Base-by-base conservation (phyloP, 768 basidiomycete genomes). In the Chalciporus chontae region DNA sequence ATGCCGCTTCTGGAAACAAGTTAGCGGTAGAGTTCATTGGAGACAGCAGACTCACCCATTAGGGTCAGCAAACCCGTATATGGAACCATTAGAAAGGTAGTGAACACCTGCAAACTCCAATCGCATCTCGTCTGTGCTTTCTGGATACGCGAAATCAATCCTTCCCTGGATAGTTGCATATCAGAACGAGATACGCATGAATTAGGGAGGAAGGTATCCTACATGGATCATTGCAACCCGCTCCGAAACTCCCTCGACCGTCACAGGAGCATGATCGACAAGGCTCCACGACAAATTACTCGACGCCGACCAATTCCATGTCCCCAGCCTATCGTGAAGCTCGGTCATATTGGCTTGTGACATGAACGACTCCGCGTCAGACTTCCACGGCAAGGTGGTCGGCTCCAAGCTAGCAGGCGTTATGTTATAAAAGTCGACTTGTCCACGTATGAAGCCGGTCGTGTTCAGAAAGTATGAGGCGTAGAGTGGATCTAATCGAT, bases 91-190 rank as follows among this genome's bases (percentile, higher is more conserved):
- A 21, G 74, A 64, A 10, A 87, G 57, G 61, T 90, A 84, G 65
- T 91, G 89, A 19, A 91, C 72, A 1, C 86, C 90, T 61, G 86
- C 84, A 53, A 92, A 83, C 52, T 90, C 85, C 2, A 90, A 68
- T 29, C 78, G 73, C 38, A 89, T 64, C 42, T 86, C 83, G 40
- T 82, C 81, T 0, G 71, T 65, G 4, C 66, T 76, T n/a, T 65
- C 63, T 7, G 71, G 58, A 54, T 84, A 77, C 13, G 74, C 75
- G n/a, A 90, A 60, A 52, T 90, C 88, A 19, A 89, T 73, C 53
- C 78, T 83, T 31, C 88, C 90, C 88, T 90, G 52, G 27, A 48
- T 1, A 21, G 10, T 5, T 13, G 9, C 8, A 26, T 27, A 29
- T 54, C 45, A 59, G 32, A 18, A 40, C 43, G 24, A 40, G 29